A percentile compares a stretch with the other conserved stretches of the same genome.
Conservation (phyloP, 2,329 filamentous ascomycete species). For the Diaporthe ilicicola region DNA sequence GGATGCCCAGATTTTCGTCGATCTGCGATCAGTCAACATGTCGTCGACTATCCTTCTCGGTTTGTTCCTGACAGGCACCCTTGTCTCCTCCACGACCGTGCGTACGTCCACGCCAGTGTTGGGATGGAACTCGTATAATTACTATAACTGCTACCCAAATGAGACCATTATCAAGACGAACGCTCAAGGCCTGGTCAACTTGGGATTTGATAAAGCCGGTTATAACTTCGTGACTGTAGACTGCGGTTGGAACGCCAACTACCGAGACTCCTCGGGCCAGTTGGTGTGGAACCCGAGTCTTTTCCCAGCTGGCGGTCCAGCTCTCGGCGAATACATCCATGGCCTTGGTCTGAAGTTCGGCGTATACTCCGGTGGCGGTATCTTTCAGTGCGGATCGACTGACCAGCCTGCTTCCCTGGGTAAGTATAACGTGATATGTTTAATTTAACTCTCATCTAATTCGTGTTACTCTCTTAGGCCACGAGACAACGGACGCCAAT, state of each 20-base stretch:
- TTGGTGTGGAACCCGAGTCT: constrained; percentile 58
- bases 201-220: constrained; percentile 59
- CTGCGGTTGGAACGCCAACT: constrained; percentile 62
- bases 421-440: constrained; percentile 34
- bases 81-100: constrained; percentile 28
- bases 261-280: constrained; percentile 51
- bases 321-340: constrained; percentile 59
- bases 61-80: constrained; percentile 18
- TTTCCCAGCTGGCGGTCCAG: constrained; percentile 60
- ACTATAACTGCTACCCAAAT: constrained; percentile 58
- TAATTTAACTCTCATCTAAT: background rate
- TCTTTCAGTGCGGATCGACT: constrained; percentile 53
- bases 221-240: constrained; percentile 66
- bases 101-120: constrained; percentile 48
- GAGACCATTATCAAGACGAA: constrained; percentile 59
- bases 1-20: background rate
- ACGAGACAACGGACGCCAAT: constrained; percentile 51
- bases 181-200: constrained; percentile 60
- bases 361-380: constrained; percentile 61
- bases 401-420: constrained; percentile 54
- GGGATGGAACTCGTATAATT: constrained; percentile 70
- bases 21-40: constrained; percentile 13
- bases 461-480: constrained; percentile 39
- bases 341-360: constrained; percentile 59
- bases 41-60: background rate